Evolutionary conservation across 495 filamentous ascomycete genomes (phyloP), one percentile per base, ranked within the genome.

Genomic region (Xylaria curta): DNA sequence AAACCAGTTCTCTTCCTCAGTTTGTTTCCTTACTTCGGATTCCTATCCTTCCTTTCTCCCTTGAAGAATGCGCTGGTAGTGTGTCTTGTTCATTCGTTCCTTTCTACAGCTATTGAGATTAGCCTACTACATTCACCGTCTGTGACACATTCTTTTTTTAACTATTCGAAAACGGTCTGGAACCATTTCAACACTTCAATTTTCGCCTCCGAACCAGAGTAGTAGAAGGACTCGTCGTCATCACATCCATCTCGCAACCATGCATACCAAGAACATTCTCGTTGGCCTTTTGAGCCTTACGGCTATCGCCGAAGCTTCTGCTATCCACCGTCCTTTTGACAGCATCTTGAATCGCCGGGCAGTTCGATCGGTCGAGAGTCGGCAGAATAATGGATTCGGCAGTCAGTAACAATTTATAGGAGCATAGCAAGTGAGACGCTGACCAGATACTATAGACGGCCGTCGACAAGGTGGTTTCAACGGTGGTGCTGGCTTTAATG

Each of bases 21-120:
- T 76, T 72, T 68, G 70, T 58, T 68, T 67, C 65, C 63, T 60
- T 72, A 73, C 70, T 74, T 73, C 58, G 44, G 75, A 75, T 75
- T 76, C 70, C 42, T 74, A 77, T 75, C 74, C 71, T 78, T 78
- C 68, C 70, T 72, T 78, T 76, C 49, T 76, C 72, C 72, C 76
- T 47, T 68, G 71, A 74, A 78, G 72, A 76, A 77, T 82, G 77
- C 75, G 82, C 81, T 82, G 83, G 78, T 84, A 81, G 80, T 82
- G 81, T 83, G 75, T 83, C 76, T 81, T 78, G 72, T 81, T 81
- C 82, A 80, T 84, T 84, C 83, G 81, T 84, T 85, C 83, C 78
- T 81, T 72, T 78, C 66, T 75, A 80, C 76, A 72, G 76, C 80
- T 78, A 77, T 69, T 80, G 78, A 78, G 76, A 69, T 74, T 76